Base-by-base conservation (phyloP, 2,329 filamentous ascomycete species). In the Ophiostoma novo-ulmi region DNA sequence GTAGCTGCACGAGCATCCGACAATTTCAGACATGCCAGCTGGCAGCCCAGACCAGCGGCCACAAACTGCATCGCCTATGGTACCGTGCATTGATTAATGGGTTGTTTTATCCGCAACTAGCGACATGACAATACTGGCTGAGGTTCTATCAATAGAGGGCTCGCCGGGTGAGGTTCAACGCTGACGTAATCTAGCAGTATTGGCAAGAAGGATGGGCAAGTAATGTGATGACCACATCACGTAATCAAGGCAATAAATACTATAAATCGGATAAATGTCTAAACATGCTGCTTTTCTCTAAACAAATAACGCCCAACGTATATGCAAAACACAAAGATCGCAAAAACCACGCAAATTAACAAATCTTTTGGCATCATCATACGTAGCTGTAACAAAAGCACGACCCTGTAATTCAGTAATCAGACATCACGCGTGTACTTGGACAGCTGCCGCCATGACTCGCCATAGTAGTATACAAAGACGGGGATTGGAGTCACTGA, bases 401-500 rank as follows among this genome's bases (percentile, higher is more conserved):
- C n/a, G 10, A 8, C 10, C 22, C n/a, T 10, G 2, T 3, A 7
- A 63, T 35, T 26, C 35, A 26, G 22, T 58, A 13, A 58, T 58
- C 66, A 71, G 14, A 13, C 69, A 75, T 80, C 80, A 66, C 78
- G 80, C n/a, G 83, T 84, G 70, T 85, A 87, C 68, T 79, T 79
- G 2, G 83, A 85, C 41, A 76, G 76, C 76, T 84, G 82, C 44
- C 86, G 80, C 86, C 85, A 88, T 38, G 74, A 74, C 20, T 78
- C 75, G 1, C 87, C 87, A 73, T 85, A 87, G 36, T 80, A 78
- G 74, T 84, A 80, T 3, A 88, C 76, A 2, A 83, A 52, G 1
- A 85, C 71, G 0, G 86, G 85, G 3, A 88, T 80, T 0, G 86
- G 83, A 0, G 83, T 81, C 22, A 87, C 73, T 2, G 77, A 71